A percentile compares a stretch with the other conserved stretches of the same genome.
Conservation (phyloP, 257 asterid species). For the Henckelia pumila region DNA sequence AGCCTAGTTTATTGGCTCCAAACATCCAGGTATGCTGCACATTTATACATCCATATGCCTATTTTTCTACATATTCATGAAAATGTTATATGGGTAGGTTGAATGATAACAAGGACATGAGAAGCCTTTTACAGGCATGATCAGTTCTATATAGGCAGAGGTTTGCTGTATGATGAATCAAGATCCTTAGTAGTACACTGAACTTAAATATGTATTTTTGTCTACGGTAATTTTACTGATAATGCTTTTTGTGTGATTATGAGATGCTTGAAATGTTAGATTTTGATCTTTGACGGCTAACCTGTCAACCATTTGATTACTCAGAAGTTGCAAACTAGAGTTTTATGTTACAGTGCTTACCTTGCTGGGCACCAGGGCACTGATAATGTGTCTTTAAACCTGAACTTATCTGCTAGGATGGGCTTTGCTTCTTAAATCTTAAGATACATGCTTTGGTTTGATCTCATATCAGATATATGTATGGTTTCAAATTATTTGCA, state of each 20-base stretch:
- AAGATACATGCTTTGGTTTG: not conserved
- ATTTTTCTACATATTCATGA: constrained; percentile 6
- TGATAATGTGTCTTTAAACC: not conserved
- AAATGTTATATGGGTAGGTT: not conserved
- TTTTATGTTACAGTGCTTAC: not conserved
- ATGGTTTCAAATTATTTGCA: not conserved
- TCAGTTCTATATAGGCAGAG: constrained; percentile 13
- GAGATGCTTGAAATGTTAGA: not conserved
- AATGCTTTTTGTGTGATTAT: not conserved
- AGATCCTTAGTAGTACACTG: not conserved
- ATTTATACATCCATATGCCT: constrained; percentile 12
- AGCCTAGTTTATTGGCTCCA: constrained; percentile 98
- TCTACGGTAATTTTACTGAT: not conserved
- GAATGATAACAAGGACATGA: constrained; percentile 8
- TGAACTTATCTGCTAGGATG: not conserved
- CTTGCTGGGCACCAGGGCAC: not conserved
- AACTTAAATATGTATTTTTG: not conserved
- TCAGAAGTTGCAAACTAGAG: not conserved
- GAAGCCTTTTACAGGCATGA: constrained; percentile 8
- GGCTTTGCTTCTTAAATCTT: not conserved
- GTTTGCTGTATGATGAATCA: constrained; percentile 16
- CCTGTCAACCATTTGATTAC: not conserved
- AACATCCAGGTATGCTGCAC: constrained; percentile 74
- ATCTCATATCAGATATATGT: not conserved
- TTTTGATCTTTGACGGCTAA: not conserved